These are phyloP conservation scores for Termitomyces eurrhizus DNA, from an alignment of 768 basidiomycete genomes.

Conservation along the genomic window DNA sequence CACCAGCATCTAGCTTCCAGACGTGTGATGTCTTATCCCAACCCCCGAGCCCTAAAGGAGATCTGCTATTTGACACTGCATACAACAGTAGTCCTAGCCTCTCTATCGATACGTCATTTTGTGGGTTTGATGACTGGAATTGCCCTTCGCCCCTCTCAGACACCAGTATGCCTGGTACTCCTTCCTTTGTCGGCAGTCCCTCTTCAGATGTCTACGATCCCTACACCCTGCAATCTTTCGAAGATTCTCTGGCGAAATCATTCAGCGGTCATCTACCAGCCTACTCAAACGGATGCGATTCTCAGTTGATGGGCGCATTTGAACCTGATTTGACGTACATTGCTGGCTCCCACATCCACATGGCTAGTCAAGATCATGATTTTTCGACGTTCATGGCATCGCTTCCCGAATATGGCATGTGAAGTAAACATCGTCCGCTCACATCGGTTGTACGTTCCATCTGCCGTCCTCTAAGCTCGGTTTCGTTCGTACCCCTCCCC, in stretches of 20 bases:
- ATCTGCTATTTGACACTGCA: conserved; percentile 9
- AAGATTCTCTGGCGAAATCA: conserved; percentile 26
- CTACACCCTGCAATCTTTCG: conserved; percentile 28
- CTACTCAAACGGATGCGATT: conserved; percentile 17
- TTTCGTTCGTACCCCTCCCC: neutral
- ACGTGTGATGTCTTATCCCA: conserved; percentile 25
- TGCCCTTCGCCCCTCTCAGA: conserved; percentile 37
- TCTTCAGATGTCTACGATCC: conserved; percentile 25
- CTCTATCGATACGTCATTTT: conserved; percentile 37
- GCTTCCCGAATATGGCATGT: conserved; percentile 29
- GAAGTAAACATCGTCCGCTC: conserved; percentile 12
- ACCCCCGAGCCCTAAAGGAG: conserved; percentile 16
- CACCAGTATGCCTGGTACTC: conserved; percentile 38
- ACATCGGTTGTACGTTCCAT: neutral
- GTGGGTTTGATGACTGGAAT: conserved; percentile 36
- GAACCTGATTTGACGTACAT: conserved; percentile 18
- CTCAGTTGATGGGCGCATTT: conserved; percentile 15
- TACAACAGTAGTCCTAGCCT: conserved; percentile 22
- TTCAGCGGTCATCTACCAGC: conserved; percentile 20
- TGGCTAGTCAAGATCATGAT: conserved; percentile 25
- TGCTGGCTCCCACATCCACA: conserved; percentile 18
- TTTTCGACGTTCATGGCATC: conserved; percentile 35
- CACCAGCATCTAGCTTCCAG: conserved; percentile 25
- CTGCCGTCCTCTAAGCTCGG: neutral
- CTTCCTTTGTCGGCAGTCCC: conserved; percentile 29